Conservation (phyloP, 140 eudicot species). For the Flaveria floridana region DNA sequence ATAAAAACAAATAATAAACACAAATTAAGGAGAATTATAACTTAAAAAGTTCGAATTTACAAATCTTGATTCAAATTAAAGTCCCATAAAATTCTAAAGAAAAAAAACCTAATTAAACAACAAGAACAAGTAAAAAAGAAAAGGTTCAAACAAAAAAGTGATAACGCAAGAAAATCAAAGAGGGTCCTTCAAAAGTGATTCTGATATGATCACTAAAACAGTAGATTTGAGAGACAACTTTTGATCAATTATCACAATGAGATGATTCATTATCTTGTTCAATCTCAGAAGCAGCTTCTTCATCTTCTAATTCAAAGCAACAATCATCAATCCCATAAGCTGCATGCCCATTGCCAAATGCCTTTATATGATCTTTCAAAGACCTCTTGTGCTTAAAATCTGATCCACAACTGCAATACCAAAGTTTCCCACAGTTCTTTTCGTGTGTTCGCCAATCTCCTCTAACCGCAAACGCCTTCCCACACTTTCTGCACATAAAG, state of each 20-base stretch:
- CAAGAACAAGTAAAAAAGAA: conserved; percentile 21
- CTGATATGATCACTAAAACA: conserved; percentile 35
- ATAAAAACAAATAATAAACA: background rate
- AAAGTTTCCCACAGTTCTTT: conserved; percentile 28
- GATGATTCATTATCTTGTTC: conserved; percentile 63
- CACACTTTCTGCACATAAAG: conserved; percentile 29
- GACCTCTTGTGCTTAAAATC: conserved; percentile 50
- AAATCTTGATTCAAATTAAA: conserved; percentile 29
- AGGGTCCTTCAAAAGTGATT: conserved; percentile 42
- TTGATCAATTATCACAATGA: conserved; percentile 38
- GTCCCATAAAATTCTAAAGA: conserved; percentile 25
- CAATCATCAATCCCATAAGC: conserved; percentile 34
- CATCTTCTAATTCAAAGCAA: conserved; percentile 32
- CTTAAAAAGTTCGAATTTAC: conserved; percentile 31
- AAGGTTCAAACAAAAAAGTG: conserved; percentile 26
- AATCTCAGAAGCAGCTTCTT: conserved; percentile 55
- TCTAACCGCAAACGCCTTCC: conserved; percentile 18
- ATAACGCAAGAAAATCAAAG: conserved; percentile 39
- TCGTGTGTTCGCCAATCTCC: conserved; percentile 39
- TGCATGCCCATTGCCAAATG: conserved; percentile 47
- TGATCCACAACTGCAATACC: conserved; percentile 46
- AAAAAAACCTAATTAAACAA: conserved; percentile 23
- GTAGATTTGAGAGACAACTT: conserved; percentile 19
- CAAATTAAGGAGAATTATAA: background rate
- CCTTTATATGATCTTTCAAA: conserved; percentile 41